phyloP scores from a whole-genome alignment of 495 filamentous ascomycete genomes.

The Xylaria venustula region DNA sequence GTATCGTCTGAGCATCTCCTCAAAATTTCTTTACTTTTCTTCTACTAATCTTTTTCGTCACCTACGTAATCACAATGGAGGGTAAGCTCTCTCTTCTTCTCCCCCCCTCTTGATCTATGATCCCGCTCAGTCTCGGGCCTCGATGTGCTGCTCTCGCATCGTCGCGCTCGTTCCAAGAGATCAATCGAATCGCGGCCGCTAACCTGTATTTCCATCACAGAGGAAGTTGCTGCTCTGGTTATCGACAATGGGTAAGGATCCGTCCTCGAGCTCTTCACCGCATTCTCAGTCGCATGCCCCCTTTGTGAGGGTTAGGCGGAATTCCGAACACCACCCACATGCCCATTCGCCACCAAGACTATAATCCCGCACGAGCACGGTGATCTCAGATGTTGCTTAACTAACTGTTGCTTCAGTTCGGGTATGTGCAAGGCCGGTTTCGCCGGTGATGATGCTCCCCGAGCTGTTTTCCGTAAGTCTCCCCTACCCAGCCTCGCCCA shows the following conservation, averaged over 20 bases:
- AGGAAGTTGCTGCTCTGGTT: slow-evolving; percentile 99
- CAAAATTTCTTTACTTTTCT: slow-evolving; percentile 31
- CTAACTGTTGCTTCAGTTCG: slow-evolving; percentile 72
- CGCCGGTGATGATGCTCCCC: slow-evolving; percentile 99
- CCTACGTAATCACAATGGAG: slow-evolving; percentile 53
- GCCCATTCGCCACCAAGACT: slow-evolving; percentile 7
- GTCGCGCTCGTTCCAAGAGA: slow-evolving; percentile 5
- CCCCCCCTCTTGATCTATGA: slow-evolving; percentile 12
- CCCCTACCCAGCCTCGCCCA: slow-evolving; percentile 20
- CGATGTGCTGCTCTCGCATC: slow-evolving; percentile 7
- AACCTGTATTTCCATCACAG: slow-evolving; percentile 59
- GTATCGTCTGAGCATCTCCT: slow-evolving; percentile 43
- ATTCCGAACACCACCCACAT: background rate
- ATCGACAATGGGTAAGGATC: slow-evolving; percentile 99
- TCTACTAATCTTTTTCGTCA: slow-evolving; percentile 34
- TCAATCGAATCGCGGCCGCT: slow-evolving; percentile 39
- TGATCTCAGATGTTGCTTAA: slow-evolving; percentile 10
- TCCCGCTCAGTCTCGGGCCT: background rate
- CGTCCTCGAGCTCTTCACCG: slow-evolving; percentile 27
- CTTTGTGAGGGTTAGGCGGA: slow-evolving; percentile 15
- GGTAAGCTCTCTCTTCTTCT: slow-evolving; percentile 34
- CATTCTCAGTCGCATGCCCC: slow-evolving; percentile 28
- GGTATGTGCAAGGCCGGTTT: slow-evolving; percentile 99
- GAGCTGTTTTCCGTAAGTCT: slow-evolving; percentile 99
- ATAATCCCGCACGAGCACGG: slow-evolving; percentile 4